Evolutionary conservation across 164 flowering plant genomes (phyloP).

Genomic region (Aristolochia fimbriata): DNA sequence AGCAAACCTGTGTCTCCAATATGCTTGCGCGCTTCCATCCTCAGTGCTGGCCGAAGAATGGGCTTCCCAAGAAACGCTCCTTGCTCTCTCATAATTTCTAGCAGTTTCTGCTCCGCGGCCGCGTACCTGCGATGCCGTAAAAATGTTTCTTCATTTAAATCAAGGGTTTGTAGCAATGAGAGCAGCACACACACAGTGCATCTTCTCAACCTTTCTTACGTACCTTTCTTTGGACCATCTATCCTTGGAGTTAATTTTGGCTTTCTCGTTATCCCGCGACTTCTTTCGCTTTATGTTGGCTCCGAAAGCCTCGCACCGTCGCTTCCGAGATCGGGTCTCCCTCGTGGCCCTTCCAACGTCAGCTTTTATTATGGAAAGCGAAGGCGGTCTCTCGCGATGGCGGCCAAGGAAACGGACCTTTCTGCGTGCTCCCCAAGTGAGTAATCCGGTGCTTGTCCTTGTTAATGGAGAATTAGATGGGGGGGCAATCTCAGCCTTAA

Average conservation of each 20-base stretch:
- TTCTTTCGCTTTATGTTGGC: neutral
- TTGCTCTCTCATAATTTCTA: slow-evolving; percentile 57
- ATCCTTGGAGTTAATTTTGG: slow-evolving; percentile 16
- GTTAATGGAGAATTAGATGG: neutral
- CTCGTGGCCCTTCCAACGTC: slow-evolving; percentile 11
- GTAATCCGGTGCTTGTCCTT: slow-evolving; percentile 15
- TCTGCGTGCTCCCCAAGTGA: slow-evolving; percentile 49
- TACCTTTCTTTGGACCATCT: slow-evolving; percentile 90
- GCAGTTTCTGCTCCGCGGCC: slow-evolving; percentile 58
- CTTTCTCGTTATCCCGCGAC: slow-evolving; percentile 6
- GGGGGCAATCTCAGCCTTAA: neutral
- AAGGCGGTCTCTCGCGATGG: slow-evolving; percentile 13
- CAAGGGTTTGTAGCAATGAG: neutral
- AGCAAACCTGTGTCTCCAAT: slow-evolving; percentile 90
- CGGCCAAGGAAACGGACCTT: slow-evolving; percentile 33
- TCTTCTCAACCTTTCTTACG: neutral
- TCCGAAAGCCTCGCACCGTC: neutral
- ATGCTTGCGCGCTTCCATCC: slow-evolving; percentile 64
- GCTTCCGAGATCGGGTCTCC: slow-evolving; percentile 17
- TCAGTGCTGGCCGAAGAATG: slow-evolving; percentile 48
- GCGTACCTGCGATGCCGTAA: slow-evolving; percentile 42
- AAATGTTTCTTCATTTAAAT: neutral
- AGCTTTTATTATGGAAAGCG: neutral
- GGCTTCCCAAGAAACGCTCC: slow-evolving; percentile 57
- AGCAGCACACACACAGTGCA: neutral